Evolutionary conservation across 305 asterid species (phyloP).

Genomic region (Fraxinus paxiana): DNA sequence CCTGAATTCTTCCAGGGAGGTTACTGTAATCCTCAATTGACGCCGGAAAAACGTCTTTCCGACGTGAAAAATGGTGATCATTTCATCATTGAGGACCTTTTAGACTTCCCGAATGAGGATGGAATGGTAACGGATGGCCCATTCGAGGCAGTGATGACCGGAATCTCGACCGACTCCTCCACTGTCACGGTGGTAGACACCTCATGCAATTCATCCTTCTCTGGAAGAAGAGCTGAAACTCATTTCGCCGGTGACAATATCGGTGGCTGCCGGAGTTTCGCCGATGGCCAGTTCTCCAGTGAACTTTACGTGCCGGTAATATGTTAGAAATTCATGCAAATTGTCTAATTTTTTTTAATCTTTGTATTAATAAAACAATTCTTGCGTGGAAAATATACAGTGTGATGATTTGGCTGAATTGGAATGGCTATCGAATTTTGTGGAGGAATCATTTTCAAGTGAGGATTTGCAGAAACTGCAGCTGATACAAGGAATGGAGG

Average conservation of each 20-base stretch:
- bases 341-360: background rate
- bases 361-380: background rate
- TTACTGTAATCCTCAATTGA: constrained; percentile 36
- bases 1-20: constrained; percentile 44
- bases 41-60: constrained; percentile 36
- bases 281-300: constrained; percentile 46
- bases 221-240: constrained; percentile 29
- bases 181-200: constrained; percentile 31
- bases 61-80: constrained; percentile 45
- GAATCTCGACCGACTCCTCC: constrained; percentile 37
- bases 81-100: constrained; percentile 70
- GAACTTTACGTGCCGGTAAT: constrained; percentile 68
- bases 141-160: constrained; percentile 21
- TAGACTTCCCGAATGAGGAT: constrained; percentile 71
- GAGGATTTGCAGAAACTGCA: constrained; percentile 65
- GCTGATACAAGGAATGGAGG: constrained; percentile 48
- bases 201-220: constrained; percentile 56
- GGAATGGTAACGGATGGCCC: constrained; percentile 24
- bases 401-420: constrained; percentile 75
- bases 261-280: constrained; percentile 33
- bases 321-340: constrained; percentile 15
- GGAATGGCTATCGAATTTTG: constrained; percentile 78
- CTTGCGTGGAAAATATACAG: constrained; percentile 29
- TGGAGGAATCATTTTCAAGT: constrained; percentile 68
- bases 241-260: constrained; percentile 28